Evolutionary conservation across 345 rosid genomes (phyloP), one percentile per base, ranked within the genome.

Genomic region (Citropsis articulata): DNA sequence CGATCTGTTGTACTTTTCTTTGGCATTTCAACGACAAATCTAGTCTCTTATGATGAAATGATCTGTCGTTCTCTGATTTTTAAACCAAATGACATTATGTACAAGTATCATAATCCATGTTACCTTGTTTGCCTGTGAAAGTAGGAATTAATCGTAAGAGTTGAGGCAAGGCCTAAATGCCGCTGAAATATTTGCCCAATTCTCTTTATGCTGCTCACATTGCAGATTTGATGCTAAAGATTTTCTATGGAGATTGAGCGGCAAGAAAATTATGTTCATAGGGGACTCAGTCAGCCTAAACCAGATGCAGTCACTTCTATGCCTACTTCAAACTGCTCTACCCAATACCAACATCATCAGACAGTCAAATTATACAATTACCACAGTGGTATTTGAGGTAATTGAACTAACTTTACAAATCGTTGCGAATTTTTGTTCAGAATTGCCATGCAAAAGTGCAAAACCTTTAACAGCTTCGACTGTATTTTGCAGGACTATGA

Each of bases 221-320:
- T 62, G 63, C 86, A 91, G 96, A 81, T 90, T 90, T 45, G 82
- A 88, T 69, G 96, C 85, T 7, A n/a, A 48, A 70, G 83, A 78
- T 31, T 88, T 90, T 50, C 63, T 91, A 33, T 48, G 57, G 80
- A 87, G 77, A 31, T 66, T 79, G 7, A 55, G 50, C 40, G 92
- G 91, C 2, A 90, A 91, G 83, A 85, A 79, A 81, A 84, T 91
- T 0, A 89, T 89, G 93, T 90, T 85, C 30, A 56, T 90, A 24
- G 93, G 96, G 21, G 96, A 91, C 82, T 91, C 96, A 0, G 24
- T 91, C 0, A 91, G 96, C 78, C 77, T 84, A 22, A 87, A 91
- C 77, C 90, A 88, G 2, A 88, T 84, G 84, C 91, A 91, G 40
- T 91, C 96, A 24, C 75, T 90, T 0, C 4, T 87, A 38, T 90